A percentile compares a stretch with the other conserved stretches of the same genome.
phyloP scores from a whole-genome alignment of 768 basidiomycete species.

The Fomitopsis serialis region DNA sequence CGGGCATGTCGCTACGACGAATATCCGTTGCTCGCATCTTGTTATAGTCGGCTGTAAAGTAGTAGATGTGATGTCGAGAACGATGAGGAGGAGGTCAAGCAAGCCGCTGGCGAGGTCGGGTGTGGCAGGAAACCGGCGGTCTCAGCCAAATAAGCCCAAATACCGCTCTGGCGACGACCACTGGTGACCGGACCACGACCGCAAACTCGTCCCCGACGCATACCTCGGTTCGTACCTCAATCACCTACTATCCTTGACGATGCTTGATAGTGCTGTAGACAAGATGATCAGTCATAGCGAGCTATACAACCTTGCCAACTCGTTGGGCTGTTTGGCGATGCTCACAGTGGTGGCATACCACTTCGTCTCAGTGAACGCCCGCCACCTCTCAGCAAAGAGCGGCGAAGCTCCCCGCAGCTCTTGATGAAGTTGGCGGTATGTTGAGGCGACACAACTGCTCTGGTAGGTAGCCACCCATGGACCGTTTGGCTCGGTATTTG shows the following conservation, averaged over 20 bases:
- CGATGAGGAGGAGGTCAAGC: background rate
- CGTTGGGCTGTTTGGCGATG: conserved; percentile 82
- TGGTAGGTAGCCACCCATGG: too few species aligned
- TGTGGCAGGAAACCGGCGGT: background rate
- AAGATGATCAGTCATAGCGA: conserved; percentile 79
- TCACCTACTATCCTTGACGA: background rate
- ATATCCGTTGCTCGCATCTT: conserved; percentile 62
- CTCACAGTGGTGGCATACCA: conserved; percentile 86
- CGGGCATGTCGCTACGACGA: conserved; percentile 74
- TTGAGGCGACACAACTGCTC: too few species aligned
- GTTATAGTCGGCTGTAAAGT: conserved; percentile 3
- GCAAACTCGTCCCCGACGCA: background rate
- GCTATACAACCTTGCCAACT: conserved; percentile 77
- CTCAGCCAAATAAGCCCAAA: conserved; percentile 12
- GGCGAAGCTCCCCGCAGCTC: too few species aligned
- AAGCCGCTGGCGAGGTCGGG: conserved; percentile 1
- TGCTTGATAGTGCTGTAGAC: background rate
- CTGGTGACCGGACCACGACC: conserved; percentile 16
- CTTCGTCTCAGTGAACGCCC: conserved; percentile 81
- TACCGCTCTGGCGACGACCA: conserved; percentile 12
- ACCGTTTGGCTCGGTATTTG: too few species aligned
- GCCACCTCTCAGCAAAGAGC: conserved; percentile 30
- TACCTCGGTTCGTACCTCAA: background rate
- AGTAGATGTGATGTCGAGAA: background rate
- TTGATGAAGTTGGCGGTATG: too few species aligned